A percentile compares a stretch with the other conserved stretches of the same genome.
These are phyloP conservation scores for Chlorophyllum brunneum DNA, from an alignment of 768 basidiomycete genomes.

Conservation along the genomic window DNA sequence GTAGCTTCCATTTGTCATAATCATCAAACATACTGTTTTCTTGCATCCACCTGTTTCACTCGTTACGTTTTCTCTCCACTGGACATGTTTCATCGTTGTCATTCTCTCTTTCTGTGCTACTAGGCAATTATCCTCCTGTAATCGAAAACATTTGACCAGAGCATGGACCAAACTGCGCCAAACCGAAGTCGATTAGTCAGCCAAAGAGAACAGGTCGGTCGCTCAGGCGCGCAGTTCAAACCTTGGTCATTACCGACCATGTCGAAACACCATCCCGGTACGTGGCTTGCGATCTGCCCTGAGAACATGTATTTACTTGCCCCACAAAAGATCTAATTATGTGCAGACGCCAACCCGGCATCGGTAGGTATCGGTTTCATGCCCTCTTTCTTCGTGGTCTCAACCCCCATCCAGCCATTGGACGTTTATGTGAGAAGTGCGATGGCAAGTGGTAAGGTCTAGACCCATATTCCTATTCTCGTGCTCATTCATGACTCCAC, in stretches of 20 bases:
- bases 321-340: conserved; percentile 83
- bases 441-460: conserved; percentile 93
- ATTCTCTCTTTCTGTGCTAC: conserved; percentile 6
- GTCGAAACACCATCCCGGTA: conserved; percentile 92
- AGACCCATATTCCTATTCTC: background rate
- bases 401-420: conserved; percentile 65
- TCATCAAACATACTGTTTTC: conserved; percentile 13
- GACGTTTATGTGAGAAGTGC: conserved; percentile 97
- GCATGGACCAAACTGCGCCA: too few species aligned
- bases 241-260: conserved; percentile 29
- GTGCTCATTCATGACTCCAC: conserved; percentile 1
- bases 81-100: conserved; percentile 11
- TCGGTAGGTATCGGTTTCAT: conserved; percentile 49
- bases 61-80: background rate
- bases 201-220: background rate
- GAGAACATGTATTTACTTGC: conserved; percentile 7
- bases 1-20: conserved; percentile 96
- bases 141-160: conserved; percentile 9
- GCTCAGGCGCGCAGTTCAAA: background rate
- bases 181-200: too few species aligned
- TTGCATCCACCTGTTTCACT: conserved; percentile 10
- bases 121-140: background rate
- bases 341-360: conserved; percentile 97
- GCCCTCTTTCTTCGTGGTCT: background rate
- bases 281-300: conserved; percentile 5